Conservation (phyloP, 768 basidiomycete species). For the Suillus variegatus region DNA sequence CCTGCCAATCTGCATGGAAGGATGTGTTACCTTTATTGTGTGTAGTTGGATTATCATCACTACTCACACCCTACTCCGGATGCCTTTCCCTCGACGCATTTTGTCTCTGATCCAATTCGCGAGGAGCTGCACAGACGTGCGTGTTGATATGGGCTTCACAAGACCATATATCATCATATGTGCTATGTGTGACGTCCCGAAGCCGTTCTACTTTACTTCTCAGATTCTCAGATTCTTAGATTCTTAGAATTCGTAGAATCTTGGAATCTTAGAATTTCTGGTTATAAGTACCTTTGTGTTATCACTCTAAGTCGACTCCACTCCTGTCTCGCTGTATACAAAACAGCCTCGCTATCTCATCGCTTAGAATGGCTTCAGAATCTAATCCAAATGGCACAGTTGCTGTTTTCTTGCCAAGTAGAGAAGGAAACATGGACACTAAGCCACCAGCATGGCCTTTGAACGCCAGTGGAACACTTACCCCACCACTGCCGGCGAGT, state of each 20-base stretch:
- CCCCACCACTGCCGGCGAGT: conserved; percentile 52
- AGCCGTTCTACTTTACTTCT: too few species aligned
- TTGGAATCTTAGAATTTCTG: too few species aligned
- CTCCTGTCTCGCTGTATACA: neutral
- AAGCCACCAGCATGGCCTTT: conserved; percentile 71
- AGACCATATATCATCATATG: too few species aligned
- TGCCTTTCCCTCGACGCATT: conserved; percentile 65
- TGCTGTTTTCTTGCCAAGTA: conserved; percentile 23
- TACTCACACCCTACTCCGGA: conserved; percentile 75
- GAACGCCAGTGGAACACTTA: conserved; percentile 38
- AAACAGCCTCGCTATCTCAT: too few species aligned
- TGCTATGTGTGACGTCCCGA: too few species aligned
- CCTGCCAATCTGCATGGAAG: conserved; percentile 6
- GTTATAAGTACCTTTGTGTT: too few species aligned
- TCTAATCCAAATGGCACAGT: neutral
- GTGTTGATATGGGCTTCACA: too few species aligned
- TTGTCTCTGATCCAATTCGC: conserved; percentile 79
- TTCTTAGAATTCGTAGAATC: too few species aligned
- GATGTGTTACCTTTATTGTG: neutral
- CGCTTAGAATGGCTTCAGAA: conserved; percentile 7
- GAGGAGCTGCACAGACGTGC: conserved; percentile 52
- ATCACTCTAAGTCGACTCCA: too few species aligned
- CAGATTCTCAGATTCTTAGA: too few species aligned
- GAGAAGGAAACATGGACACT: conserved; percentile 11
- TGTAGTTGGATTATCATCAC: conserved; percentile 88